Evolutionary conservation across 345 rosid genomes (phyloP), one percentile per base, ranked within the genome.

Genomic region (Melaleuca alternifolia): DNA sequence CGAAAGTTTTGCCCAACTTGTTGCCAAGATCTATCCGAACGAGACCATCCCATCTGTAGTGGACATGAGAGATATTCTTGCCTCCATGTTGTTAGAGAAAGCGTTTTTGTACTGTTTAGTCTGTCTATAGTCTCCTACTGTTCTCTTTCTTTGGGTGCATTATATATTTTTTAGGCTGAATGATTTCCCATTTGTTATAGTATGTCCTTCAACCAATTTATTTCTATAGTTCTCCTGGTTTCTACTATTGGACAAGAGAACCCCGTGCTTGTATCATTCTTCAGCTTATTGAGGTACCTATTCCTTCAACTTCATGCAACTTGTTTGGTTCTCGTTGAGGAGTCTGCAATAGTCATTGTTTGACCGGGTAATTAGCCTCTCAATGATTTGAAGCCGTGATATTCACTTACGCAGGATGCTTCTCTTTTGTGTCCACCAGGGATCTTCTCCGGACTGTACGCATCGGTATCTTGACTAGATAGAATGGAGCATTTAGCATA

Each of bases 1-100:
- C 54, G 99, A 97, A 82, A 94, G 97, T 90, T 97, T 95, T 83
- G 98, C 91, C 24, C 98, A 95, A 91, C 93, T 94, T 5, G 95
- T 95, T 85, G 96, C 98, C 26, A 97, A 96, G 93, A 92, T 97
- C 86, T 97, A 97, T 87, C 98, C 98, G 6, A 92, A 50, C 0
- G 99, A 96, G 92, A 91, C 92, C 85, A 92, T 96, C 86, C 95
- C 93, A 14, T 92, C 98, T 0, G 97, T 92, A 13, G 84, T 91
- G 61, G 99, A 97, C 88, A 96, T 97, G 98, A 93, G 93, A 88
- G 98, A 91, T 26, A 93, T 93, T 85, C 90, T 96, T 30, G 98
- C 97, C 86, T 92, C 94, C 90, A 94, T 96, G 99, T 97, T 90
- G 93, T 48, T 20, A 56, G n/a, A n/a, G n/a, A n/a, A 30, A 33